Evolutionary conservation across 805 yeast species (phyloP), one percentile per base, ranked within the genome.

Genomic region (Saturnispora bothae): DNA sequence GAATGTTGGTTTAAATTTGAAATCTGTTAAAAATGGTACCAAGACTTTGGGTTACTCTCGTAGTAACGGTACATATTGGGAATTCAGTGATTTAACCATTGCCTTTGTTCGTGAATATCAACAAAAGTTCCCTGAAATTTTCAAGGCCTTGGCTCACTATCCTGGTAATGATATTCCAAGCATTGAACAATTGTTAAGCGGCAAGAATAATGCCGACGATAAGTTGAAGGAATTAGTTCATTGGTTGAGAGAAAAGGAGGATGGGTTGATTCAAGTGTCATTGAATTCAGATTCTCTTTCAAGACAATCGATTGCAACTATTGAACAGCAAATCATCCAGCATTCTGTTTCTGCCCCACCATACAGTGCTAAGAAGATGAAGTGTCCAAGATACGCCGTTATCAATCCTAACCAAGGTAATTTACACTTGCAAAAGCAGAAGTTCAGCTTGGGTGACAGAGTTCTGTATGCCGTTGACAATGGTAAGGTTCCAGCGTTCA

Each of bases 21-120:
- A 88, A 60, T 82, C 78, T 58, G 95, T 88, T 47, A 73, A 73
- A 17, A 73, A 74, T 43, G 74, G 85, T 48, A 71, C 73, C 50
- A 89, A 89, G 59, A 97, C 84, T 3, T 66, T 88, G 45, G 98
- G 97, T 4, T 89, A 76, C 61, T 76, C 96, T 2, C 71, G 77
- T 42, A 76, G 78, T 51, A 64, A 60, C 30, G 70, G 65, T 19
- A 66, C 67, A 36, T 78, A 76, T 17, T 92, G 98, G 98, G 85
- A 78, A 48, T 92, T 66, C 57, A 82, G 94, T 45, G 76, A 74
- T 8, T 62, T 79, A 48, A 94, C 96, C 0, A 59, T 82, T 28
- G 66, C 71, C 25, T 63, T 88, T 45, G 57, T 92, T 33, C 61
- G 65, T 34, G 77, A 73, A 22, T 92, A 85, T 55, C 60, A 64